Evolutionary conservation across 129 eudicot genomes (phyloP), one percentile per base, ranked within the genome.

Genomic region (Kitagawia praeruptora): DNA sequence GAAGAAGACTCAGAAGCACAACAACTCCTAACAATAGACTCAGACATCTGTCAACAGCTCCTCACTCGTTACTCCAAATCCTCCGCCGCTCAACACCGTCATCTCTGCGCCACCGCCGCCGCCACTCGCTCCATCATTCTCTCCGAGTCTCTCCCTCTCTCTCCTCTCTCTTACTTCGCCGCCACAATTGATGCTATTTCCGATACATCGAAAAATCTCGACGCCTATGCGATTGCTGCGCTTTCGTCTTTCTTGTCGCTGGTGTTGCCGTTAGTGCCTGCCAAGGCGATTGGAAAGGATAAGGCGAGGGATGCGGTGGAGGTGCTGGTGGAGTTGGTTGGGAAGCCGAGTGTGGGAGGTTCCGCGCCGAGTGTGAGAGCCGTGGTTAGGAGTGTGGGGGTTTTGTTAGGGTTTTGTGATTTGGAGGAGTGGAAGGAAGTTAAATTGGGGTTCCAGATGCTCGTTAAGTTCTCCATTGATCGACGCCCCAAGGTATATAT

Each of bases 21-120:
- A 38, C 64, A 81, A 53, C 79, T 78, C 82, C 88, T 88, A 84
- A 71, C 81, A 16, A 77, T 72, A 3, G 81, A 78, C 34, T 58
- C 89, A 2, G 98, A 93, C 81, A 74, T 93, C 23, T 83, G 92
- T 85, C 82, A 87, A 25, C 97, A 95, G 42, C 94, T 95, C 61
- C 86, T 94, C 56, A 70, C 78, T 82, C 98, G 97, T 14, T 94
- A 94, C 87, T 83, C 90, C 66, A 88, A 89, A n/a, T 95, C 99
- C 84, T 77, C 95, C 75, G 94, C 99, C 70, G 84, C 88, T 0
- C 99, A 92, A 73, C 99, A 95, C 92, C 91, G 95, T 83, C 99
- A 95, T 85, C 96, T 95, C 76, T 78, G 87, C 88, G 97, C 99
- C 79, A 88, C 96, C 76, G 93, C 97, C 54, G 94, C 97, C 76